A percentile compares a stretch with the other conserved stretches of the same genome.
These are phyloP conservation scores for Phytopythium delawarense DNA, from an alignment of 352 stramenopile genomes.

Conservation along the genomic window DNA sequence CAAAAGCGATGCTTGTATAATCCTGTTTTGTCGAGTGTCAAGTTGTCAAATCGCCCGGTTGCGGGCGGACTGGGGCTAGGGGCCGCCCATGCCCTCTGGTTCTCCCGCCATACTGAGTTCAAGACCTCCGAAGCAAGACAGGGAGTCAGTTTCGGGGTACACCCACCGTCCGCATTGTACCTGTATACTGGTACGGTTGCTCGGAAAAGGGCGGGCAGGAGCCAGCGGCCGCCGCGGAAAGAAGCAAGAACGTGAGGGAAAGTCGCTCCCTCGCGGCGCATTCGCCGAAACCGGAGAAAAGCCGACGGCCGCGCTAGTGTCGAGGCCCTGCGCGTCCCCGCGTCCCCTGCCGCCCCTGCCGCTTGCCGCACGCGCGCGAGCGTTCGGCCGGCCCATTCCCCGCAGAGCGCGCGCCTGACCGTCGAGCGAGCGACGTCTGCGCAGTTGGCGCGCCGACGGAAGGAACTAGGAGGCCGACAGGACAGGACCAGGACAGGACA, in stretches of 20 bases:
- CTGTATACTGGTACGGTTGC: neutral
- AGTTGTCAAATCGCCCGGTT: slow-evolving; percentile 7
- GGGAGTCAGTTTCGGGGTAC: slow-evolving; percentile 5
- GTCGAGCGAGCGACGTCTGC: neutral
- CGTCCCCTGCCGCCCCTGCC: neutral
- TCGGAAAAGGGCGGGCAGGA: neutral
- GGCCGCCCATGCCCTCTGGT: neutral
- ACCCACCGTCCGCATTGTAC: neutral
- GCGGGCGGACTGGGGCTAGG: slow-evolving; percentile 1
- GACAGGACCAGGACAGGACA: neutral
- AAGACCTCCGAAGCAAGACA: neutral
- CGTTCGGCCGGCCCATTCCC: neutral
- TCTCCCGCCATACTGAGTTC: neutral
- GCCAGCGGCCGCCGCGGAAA: slow-evolving; percentile 1
- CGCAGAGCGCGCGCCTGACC: neutral
- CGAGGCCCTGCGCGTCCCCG: neutral
- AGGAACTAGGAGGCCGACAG: neutral
- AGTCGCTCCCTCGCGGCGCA: slow-evolving; percentile 6
- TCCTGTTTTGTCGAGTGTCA: neutral
- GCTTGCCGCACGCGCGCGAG: neutral
- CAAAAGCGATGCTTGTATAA: neutral
- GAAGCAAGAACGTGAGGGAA: slow-evolving; percentile 1
- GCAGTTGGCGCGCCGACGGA: neutral
- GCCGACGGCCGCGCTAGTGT: neutral
- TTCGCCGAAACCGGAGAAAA: slow-evolving; percentile 5